phyloP scores from a whole-genome alignment of 2,329 filamentous ascomycete species.

The Hypoxylon sp. region DNA sequence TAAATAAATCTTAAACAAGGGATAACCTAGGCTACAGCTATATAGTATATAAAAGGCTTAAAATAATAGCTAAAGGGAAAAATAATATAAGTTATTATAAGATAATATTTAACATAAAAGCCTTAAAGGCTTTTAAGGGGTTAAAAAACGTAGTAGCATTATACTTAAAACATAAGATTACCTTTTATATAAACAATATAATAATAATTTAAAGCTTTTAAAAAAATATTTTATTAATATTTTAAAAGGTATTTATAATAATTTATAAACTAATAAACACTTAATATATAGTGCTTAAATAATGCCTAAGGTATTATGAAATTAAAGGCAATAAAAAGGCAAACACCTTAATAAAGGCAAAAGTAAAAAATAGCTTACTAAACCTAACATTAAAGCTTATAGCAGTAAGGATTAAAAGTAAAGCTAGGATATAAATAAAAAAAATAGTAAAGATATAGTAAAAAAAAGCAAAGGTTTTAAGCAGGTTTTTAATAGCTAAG shows the following conservation, averaged over 20 bases:
- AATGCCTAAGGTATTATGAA: slow-evolving; percentile 9
- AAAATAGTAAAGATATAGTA: not conserved
- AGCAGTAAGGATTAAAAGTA: not conserved
- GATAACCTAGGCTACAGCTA: slow-evolving; percentile 1
- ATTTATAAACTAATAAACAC: slow-evolving; percentile 1
- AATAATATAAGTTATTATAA: not conserved
- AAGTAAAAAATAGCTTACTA: not conserved
- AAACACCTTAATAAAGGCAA: slow-evolving; percentile 4
- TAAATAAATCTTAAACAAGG: not conserved
- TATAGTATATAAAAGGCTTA: slow-evolving; percentile 11
- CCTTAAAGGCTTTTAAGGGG: slow-evolving; percentile 6
- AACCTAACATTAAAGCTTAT: not conserved
- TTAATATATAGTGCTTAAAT: slow-evolving; percentile 8
- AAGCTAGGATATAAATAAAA: not conserved
- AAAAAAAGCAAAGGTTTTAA: not conserved
- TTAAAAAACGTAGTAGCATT: not conserved
- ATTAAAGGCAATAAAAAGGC: slow-evolving; percentile 3
- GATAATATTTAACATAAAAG: slow-evolving; percentile 4
- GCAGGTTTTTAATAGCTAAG: not conserved
- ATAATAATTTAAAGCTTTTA: slow-evolving; percentile 11
- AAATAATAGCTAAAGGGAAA: not conserved
- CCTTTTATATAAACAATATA: slow-evolving; percentile 6
- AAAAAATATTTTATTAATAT: slow-evolving; percentile 3
- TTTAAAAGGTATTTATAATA: slow-evolving; percentile 3
- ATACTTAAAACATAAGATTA: slow-evolving; percentile 5